These are phyloP conservation scores for Rhizopus arrhizus DNA, from an alignment of 371 early-diverging fungal species.

Conservation along the genomic window DNA sequence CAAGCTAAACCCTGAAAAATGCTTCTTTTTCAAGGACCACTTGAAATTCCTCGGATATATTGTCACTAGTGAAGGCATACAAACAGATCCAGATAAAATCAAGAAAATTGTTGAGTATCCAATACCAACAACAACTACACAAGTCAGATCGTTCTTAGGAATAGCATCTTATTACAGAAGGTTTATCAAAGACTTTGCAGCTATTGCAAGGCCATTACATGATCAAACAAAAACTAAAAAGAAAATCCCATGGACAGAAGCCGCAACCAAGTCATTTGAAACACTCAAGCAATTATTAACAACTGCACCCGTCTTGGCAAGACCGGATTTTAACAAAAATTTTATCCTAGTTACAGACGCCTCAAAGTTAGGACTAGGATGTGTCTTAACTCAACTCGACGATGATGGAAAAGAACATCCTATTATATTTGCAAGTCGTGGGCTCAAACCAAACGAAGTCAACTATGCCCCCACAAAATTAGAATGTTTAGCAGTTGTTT, in stretches of 20 bases:
- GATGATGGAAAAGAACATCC: no score
- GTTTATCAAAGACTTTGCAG: conserved; percentile 33
- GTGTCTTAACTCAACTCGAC: no score
- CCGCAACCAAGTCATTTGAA: conserved; percentile 25
- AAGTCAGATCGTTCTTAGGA: conserved; percentile 39
- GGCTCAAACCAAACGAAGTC: no score
- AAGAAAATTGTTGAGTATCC: conserved; percentile 32
- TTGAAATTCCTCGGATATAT: conserved; percentile 46
- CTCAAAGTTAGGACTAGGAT: no score
- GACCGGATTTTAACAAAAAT: not conserved
- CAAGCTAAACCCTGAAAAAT: no score
- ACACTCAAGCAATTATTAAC: conserved; percentile 17
- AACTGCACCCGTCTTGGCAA: no score
- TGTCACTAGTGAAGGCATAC: conserved; percentile 28
- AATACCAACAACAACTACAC: conserved; percentile 46
- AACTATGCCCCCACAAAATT: no score
- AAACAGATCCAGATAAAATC: conserved; percentile 28
- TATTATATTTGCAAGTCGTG: no score
- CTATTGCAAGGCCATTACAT: conserved; percentile 41
- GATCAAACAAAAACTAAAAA: conserved; percentile 30
- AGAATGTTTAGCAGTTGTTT: no score
- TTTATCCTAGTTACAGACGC: no score
- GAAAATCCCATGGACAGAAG: conserved; percentile 16
- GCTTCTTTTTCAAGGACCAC: no score
- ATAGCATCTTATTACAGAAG: conserved; percentile 34